Evolutionary conservation across 2,329 filamentous ascomycete species (phyloP).

Genomic region (Xylaria sp.): DNA sequence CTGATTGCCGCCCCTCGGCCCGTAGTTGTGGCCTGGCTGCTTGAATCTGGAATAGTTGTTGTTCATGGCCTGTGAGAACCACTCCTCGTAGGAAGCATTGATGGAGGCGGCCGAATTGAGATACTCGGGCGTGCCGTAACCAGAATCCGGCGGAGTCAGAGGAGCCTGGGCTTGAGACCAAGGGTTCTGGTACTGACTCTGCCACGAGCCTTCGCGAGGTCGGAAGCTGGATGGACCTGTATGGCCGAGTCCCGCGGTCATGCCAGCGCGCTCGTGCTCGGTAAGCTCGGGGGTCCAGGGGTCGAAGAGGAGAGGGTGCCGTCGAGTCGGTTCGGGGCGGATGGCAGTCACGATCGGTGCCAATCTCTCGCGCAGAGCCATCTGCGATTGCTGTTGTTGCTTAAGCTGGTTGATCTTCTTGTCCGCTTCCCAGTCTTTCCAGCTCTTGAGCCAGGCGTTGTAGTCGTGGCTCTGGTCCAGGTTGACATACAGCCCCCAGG

Average conservation of each 20-base stretch:
- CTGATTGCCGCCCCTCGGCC: conserved; percentile 43
- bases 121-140: conserved; percentile 64
- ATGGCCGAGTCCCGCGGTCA: conserved; percentile 44
- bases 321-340: conserved; percentile 43
- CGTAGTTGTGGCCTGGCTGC: conserved; percentile 43
- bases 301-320: conserved; percentile 42
- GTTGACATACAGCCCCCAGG: conserved; percentile 86
- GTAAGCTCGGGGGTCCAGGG: conserved; percentile 57
- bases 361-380: conserved; percentile 51
- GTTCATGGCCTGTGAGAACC: conserved; percentile 49
- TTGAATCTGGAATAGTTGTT: conserved; percentile 44
- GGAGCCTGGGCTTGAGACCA: conserved; percentile 47
- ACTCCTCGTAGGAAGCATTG: conserved; percentile 61
- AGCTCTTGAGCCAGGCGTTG: conserved; percentile 64
- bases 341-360: conserved; percentile 52
- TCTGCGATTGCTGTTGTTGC: conserved; percentile 46
- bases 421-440: conserved; percentile 58
- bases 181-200: conserved; percentile 43
- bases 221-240: conserved; percentile 41
- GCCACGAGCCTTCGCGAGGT: conserved; percentile 49
- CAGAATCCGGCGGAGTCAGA: conserved; percentile 62
- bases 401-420: conserved; percentile 49
- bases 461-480: conserved; percentile 75
- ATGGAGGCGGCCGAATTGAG: conserved; percentile 56
- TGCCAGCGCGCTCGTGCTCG: conserved; percentile 54